Evolutionary conservation across 1,284 basidiomycete genomes (phyloP).

Genomic region (Ustilago loliicola): DNA sequence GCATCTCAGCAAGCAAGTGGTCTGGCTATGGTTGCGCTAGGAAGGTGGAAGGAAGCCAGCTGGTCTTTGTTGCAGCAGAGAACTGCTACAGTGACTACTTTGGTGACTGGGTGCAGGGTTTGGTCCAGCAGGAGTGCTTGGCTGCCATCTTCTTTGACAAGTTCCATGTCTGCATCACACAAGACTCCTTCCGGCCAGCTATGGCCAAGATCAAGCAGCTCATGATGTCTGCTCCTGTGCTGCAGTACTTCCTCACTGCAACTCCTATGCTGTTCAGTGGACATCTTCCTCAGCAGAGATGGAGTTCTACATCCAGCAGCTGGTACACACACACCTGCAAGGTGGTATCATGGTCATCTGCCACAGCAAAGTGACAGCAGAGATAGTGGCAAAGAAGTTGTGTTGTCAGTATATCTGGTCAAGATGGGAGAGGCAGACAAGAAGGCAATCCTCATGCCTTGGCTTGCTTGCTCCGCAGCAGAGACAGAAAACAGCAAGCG

Average conservation of each 20-base stretch:
- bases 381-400: no score
- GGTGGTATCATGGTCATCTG: no score
- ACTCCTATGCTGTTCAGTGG: constrained; percentile 1
- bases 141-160: constrained; percentile 16
- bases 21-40: not conserved
- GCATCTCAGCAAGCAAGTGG: no score
- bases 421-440: no score
- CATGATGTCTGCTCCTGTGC: not conserved
- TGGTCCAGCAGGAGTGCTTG: constrained; percentile 2
- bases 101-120: not conserved
- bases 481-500: no score
- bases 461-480: not conserved
- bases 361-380: no score
- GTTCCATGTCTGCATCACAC: constrained; percentile 8
- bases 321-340: not conserved
- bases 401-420: no score
- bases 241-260: constrained; percentile 10
- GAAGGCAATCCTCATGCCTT: not conserved
- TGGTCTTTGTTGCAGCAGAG: constrained; percentile 5
- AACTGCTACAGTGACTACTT: constrained; percentile 8
- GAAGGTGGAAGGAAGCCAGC: constrained; percentile 6
- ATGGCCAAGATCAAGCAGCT: not conserved
- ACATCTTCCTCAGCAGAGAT: not conserved
- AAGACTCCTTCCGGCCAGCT: not conserved
- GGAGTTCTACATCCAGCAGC: constrained; percentile 1